Base-by-base conservation (phyloP, 2,329 filamentous ascomycete species). In the Hawksworthiomyces lignivorus region DNA sequence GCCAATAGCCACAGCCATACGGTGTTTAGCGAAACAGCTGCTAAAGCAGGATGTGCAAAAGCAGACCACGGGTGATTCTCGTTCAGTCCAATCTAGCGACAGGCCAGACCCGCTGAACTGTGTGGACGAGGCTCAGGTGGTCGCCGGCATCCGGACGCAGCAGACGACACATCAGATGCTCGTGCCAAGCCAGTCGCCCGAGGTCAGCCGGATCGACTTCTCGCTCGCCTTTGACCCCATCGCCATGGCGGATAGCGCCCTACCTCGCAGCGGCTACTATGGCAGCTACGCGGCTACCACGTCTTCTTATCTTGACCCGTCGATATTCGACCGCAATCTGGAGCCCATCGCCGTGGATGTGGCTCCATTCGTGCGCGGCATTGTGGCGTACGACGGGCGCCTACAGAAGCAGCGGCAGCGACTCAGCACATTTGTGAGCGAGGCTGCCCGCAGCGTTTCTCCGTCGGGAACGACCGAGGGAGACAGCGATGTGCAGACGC, bases 361-460 rank as follows among this genome's bases (percentile, higher is more conserved):
- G 2, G 89, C 88, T 0, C 92, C 94, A 0, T 97, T 87, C 58
- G 76, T 97, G n/a, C 84, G 94, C 10, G 72, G 74, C 28, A 97
- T 98, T 46, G 80, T 90, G 2, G 71, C 80, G 0, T 84, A 82
- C 55, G 90, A 97, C 52, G 66, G 78, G 17, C 71, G 70, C 1
- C 72, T 92, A 1, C 82, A 87, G 54, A 68, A 77, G 47, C 77
- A 87, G 49, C 75, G 82, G 3, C 57, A 73, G 15, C 68, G 71
- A 14, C 55, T 80, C 7, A 73, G 73, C 44, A 72, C 67, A 26
- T 55, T 83, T 8, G 56, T 80, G 7, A 73, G 70, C 35, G 69
- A 75, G 53, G 49, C 28, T 37, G 31, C 17, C 14, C 20, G 4
- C n/a, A 15, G 12, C 34, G 50, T 20, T 14, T 38, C 31, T 19